Percentiles rank a stretch among this genome's conserved stretches.
phyloP scores from a whole-genome alignment of 106 monocot species.

The Alisma plantagoaquatica region DNA sequence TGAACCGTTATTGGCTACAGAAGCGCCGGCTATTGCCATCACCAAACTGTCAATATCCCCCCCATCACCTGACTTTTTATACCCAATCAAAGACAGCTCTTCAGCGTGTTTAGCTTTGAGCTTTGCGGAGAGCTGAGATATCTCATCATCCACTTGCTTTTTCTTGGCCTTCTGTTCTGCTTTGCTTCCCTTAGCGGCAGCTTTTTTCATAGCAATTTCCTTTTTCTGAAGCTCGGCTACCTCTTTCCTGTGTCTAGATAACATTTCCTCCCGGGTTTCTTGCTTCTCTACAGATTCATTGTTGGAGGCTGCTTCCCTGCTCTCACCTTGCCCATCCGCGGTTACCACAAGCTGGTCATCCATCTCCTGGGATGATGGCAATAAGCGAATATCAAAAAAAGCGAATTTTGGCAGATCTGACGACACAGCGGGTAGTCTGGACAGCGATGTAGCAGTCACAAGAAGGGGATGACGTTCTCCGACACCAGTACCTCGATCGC shows the following conservation, averaged over 20 bases:
- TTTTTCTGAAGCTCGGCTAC: conserved; percentile 43
- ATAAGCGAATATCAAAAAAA: too few species aligned
- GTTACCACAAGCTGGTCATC: too few species aligned
- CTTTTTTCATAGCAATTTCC: conserved; percentile 52
- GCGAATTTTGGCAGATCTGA: too few species aligned
- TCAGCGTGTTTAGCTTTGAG: conserved; percentile 39
- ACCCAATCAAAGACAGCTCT: conserved; percentile 50
- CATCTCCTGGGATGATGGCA: too few species aligned
- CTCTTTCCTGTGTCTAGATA: conserved; percentile 23
- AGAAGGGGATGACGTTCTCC: too few species aligned
- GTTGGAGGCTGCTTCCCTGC: neutral
- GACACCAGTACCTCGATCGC: too few species aligned
- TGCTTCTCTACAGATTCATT: neutral
- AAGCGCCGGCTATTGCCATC: conserved; percentile 58
- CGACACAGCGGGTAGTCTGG: too few species aligned
- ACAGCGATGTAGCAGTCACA: too few species aligned
- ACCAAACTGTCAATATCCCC: conserved; percentile 35
- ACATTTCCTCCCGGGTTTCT: conserved; percentile 9
- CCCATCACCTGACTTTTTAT: conserved; percentile 19
- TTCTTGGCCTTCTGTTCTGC: conserved; percentile 83
- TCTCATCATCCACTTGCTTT: conserved; percentile 67
- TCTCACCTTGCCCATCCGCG: too few species aligned
- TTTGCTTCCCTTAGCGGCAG: conserved; percentile 73
- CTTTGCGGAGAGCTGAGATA: conserved; percentile 30
- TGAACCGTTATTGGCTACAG: conserved; percentile 17